These are phyloP conservation scores for Thermothelomyces thermophilus DNA, from an alignment of 2,329 filamentous ascomycete genomes.

Conservation along the genomic window DNA sequence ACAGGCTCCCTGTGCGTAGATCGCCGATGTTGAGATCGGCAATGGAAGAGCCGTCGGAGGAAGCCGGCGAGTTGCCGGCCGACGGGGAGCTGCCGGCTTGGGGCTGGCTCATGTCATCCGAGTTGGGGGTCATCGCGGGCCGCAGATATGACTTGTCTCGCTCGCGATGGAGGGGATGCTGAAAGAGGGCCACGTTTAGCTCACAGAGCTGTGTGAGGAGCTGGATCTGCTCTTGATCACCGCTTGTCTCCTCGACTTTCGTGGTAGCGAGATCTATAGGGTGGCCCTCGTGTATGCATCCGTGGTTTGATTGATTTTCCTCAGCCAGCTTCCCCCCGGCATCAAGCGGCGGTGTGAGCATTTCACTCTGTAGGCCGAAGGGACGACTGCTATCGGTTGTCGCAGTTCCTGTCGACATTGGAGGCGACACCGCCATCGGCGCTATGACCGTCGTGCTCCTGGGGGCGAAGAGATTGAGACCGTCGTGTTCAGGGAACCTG, in stretches of 20 bases:
- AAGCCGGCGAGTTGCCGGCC: neutral
- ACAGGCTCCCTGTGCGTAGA: neutral
- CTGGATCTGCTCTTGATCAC: neutral
- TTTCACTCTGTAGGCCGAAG: neutral
- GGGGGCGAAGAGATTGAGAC: neutral
- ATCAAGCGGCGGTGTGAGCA: neutral
- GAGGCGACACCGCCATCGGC: neutral
- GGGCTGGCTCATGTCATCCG: neutral
- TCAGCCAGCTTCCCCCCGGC: neutral
- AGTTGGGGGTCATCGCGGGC: neutral
- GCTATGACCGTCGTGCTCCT: neutral
- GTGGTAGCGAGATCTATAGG: neutral
- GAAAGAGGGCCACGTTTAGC: neutral
- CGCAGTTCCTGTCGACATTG: neutral
- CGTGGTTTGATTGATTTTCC: neutral
- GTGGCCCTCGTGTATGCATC: neutral
- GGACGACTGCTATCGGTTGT: neutral
- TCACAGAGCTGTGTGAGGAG: neutral
- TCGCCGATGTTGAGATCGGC: neutral
- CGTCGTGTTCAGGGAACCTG: neutral
- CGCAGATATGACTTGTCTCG: neutral
- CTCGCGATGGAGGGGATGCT: neutral
- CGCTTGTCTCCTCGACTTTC: too few relatives aligned
- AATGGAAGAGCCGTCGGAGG: neutral
- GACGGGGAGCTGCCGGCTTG: neutral